Conservation (phyloP, 2,329 filamentous ascomycete genomes). For the Penicillium sp. region DNA sequence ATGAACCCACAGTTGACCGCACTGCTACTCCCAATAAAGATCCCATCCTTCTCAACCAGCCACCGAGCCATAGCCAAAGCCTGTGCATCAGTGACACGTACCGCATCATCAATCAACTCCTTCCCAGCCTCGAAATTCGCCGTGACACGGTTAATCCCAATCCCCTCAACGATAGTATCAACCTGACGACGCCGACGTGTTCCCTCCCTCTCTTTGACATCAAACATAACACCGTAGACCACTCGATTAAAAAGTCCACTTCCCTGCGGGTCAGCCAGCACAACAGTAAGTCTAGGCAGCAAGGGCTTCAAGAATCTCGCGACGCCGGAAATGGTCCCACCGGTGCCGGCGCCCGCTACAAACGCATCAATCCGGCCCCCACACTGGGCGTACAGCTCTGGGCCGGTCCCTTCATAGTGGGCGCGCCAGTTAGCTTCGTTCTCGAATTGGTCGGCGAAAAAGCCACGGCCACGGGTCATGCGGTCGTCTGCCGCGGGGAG, state of each 20-base stretch:
- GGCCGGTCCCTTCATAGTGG: constrained; percentile 78
- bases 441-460: constrained; percentile 97
- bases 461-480: constrained; percentile 66
- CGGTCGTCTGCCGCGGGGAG: constrained; percentile 20
- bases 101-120: constrained; percentile 83
- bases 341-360: constrained; percentile 89
- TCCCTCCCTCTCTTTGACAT: constrained; percentile 81
- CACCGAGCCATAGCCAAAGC: constrained; percentile 92
- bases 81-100: constrained; percentile 83
- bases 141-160: constrained; percentile 93
- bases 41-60: constrained; percentile 91
- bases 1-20: constrained; percentile 77
- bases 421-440: constrained; percentile 83
- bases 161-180: constrained; percentile 92
- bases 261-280: constrained; percentile 91
- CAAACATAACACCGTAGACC: constrained; percentile 94
- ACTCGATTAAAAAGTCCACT: constrained; percentile 91
- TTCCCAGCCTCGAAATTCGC: constrained; percentile 86
- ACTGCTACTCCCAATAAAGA: constrained; percentile 91
- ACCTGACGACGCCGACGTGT: constrained; percentile 86
- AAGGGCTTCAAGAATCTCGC: constrained; percentile 76
- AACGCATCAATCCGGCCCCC: constrained; percentile 76
- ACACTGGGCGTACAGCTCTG: constrained; percentile 82
- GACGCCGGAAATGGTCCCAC: constrained; percentile 87
- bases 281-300: constrained; percentile 62